Base-by-base conservation (phyloP, 345 rosid species). In the Salix arbutifolia region DNA sequence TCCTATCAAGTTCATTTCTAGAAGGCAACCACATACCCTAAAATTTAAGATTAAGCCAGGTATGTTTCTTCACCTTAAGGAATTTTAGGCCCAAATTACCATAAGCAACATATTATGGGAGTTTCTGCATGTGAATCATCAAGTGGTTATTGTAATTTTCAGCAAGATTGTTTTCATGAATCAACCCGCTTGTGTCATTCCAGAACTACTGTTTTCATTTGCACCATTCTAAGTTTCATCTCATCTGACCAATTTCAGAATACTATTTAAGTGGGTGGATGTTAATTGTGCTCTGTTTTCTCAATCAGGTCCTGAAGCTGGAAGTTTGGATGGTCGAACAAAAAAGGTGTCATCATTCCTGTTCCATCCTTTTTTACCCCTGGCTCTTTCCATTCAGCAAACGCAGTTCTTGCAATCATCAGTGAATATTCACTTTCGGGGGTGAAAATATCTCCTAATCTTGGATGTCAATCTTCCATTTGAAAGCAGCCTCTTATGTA, bases 31-130 rank as follows among this genome's bases (percentile, higher is more conserved):
- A 1, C 74, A 72, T 70, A 69, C 77, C 23, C 86, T 89, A 64
- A 96, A 92, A 84, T 93, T 96, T 80, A 96, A 96, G 91, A 92
- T 93, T 56, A 96, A 96, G 84, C 88, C 98, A 85, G 97, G 99
- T 91, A 82, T 56, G 30, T 21, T 56, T n/a, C 11, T 42, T 58
- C 52, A 17, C 26, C 73, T 64, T 14, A 40, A 38, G 56, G 23
- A 37, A 12, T 26, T 44, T 56, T 26, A 35, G 65, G 67, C 23
- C 1, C 3, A n/a, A 48, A 28, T 73, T 52, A 25, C n/a, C 46
- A 21, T 70, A 17, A 40, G 56, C 17, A 48, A 31, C 11, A 16
- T 23, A 9, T 58, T 35, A 28, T 64, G 3, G 65, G 5, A 46
- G 50, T 14, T 46, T 46, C 50, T 46, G 50, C 50, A 12, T 12